These are phyloP conservation scores for Sungouiozyma intestinalis DNA, from an alignment of 805 yeast genomes.

Conservation along the genomic window DNA sequence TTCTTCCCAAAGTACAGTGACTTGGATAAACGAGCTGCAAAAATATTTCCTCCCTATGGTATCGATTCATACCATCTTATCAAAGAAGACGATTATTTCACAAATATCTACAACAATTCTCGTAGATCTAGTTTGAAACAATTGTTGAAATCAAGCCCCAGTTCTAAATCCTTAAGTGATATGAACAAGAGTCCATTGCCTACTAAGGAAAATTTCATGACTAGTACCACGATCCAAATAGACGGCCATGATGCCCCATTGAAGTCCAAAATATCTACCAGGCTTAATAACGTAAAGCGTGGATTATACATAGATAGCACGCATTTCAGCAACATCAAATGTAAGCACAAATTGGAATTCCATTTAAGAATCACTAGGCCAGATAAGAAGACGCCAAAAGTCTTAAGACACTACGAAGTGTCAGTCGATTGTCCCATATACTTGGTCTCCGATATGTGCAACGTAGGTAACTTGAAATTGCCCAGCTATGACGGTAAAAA, in stretches of 20 bases:
- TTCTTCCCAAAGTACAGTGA: slow-evolving; percentile 22
- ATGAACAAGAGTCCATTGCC: background rate
- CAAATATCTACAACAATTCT: background rate
- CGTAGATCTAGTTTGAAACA: background rate
- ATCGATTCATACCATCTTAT: slow-evolving; percentile 17
- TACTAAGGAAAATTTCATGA: background rate
- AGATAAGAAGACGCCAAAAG: slow-evolving; percentile 32
- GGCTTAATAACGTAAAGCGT: slow-evolving; percentile 19
- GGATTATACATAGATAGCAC: slow-evolving; percentile 50
- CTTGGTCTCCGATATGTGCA: slow-evolving; percentile 36
- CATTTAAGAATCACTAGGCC: slow-evolving; percentile 58
- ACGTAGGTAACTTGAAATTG: slow-evolving; percentile 29
- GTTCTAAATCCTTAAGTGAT: background rate
- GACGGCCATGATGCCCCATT: background rate
- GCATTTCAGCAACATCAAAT: slow-evolving; percentile 50
- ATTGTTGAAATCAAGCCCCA: background rate
- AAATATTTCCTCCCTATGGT: slow-evolving; percentile 26
- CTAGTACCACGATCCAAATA: background rate
- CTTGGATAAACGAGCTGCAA: slow-evolving; percentile 15
- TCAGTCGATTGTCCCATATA: slow-evolving; percentile 69
- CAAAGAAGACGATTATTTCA: slow-evolving; percentile 6
- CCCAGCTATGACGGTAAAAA: slow-evolving; percentile 27
- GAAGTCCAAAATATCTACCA: slow-evolving; percentile 15
- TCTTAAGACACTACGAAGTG: slow-evolving; percentile 68
- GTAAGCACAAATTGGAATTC: slow-evolving; percentile 60